Evolutionary conservation across 164 flowering plant genomes (phyloP), one percentile per base, ranked within the genome.

Genomic region (Tetracentron sinense): DNA sequence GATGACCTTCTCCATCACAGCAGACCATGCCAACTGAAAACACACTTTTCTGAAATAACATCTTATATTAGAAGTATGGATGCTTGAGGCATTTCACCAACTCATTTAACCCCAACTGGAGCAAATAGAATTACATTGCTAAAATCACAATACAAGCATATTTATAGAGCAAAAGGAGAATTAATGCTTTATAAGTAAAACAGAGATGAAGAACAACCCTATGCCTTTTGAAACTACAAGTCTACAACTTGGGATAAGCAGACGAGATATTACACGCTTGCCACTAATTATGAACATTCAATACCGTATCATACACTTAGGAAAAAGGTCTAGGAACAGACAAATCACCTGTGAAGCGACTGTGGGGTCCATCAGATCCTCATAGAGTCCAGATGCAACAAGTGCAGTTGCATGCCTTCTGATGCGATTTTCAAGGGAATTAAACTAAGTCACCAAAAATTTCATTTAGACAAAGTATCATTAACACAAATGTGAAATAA

Each of bases 11-110:
- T 68, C 86, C 98, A 72, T 95, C 97, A 65, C 97, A 92, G 72
- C 86, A 87, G 54, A 95, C 79, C 98, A 95, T 95, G 61, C 99
- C 99, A 68, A 87, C 91, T 42, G 93, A 78, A 77, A 92, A 83
- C 16, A 82, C 58, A 70, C 83, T 85, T 79, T 81, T 85, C 99
- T 95, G 85, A 62, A 74, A 75, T 44, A 67, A 51, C 15, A 56
- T 21, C 26, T 56, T 58, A 54, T 53, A 56, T 67, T 12, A 65
- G 33, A 38, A 49, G 26, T 27, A 42, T 23, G 50, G 20, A 42
- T 60, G 27, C 31, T 4, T 26, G 54, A 44, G 19, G 33, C 27
- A 67, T 7, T 25, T 29, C 42, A 51, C 16, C 30, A 58, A 29
- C 31, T 51, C 35, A 12, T 59, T 20, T 16, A 46, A 23, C 17